Percentiles rank a stretch among this genome's conserved stretches.
Evolutionary conservation across 2,329 filamentous ascomycete species (phyloP).

Genomic region (Cercospora janseana): DNA sequence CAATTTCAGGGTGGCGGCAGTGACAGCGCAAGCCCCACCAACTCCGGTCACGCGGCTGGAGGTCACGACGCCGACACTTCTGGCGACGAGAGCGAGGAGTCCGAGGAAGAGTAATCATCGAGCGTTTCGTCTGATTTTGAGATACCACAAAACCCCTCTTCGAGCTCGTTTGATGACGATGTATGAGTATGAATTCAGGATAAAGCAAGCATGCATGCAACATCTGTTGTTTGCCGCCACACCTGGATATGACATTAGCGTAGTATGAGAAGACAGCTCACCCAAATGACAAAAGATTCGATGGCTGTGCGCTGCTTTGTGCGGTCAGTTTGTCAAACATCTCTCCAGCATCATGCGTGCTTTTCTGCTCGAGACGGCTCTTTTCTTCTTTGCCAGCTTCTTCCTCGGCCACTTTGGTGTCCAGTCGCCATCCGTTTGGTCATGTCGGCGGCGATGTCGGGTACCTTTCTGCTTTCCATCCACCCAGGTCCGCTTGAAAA

Average conservation of each 20-base stretch:
- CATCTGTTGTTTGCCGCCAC: not conserved
- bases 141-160: conserved; percentile 8
- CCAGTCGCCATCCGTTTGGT: no score
- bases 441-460: no score
- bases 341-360: no score
- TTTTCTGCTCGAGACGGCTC: not conserved
- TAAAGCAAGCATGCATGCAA: not conserved
- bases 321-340: not conserved
- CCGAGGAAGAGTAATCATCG: conserved; percentile 36
- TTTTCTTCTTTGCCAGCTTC: no score
- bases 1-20: conserved; percentile 31
- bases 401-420: no score
- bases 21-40: conserved; percentile 27
- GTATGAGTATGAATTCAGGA: conserved; percentile 14
- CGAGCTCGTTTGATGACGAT: conserved; percentile 13
- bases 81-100: conserved; percentile 39
- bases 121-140: not conserved
- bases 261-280: conserved; percentile 1
- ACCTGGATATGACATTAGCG: conserved; percentile 6
- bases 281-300: not conserved
- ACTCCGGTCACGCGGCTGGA: conserved; percentile 20
- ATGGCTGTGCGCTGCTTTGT: not conserved
- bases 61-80: conserved; percentile 28
- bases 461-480: no score
- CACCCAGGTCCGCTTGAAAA: no score